Conservation (phyloP, 1,284 basidiomycete species). For the Microstroma glucosiphilum region DNA sequence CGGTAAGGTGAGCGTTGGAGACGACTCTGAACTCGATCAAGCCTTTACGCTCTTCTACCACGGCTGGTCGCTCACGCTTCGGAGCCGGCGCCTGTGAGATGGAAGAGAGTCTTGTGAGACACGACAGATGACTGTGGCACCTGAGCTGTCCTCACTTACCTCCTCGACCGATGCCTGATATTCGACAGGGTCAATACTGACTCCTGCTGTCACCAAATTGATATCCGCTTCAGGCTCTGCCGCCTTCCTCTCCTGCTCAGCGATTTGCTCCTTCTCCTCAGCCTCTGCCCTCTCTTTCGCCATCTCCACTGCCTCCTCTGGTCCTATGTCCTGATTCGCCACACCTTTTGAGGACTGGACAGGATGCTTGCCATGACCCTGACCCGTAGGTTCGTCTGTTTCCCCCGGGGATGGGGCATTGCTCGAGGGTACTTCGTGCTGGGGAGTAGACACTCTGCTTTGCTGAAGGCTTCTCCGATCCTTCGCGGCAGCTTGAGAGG, state of each 20-base stretch:
- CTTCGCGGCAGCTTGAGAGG: neutral
- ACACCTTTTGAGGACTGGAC: constrained; percentile 14
- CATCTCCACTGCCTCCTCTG: constrained; percentile 4
- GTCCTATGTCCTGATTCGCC: constrained; percentile 10
- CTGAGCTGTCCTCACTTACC: neutral
- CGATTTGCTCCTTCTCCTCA: constrained; percentile 4
- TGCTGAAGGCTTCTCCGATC: neutral
- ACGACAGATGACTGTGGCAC: neutral
- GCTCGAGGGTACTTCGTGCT: too few relatives aligned
- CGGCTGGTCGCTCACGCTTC: constrained; percentile 58
- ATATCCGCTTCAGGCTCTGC: constrained; percentile 27
- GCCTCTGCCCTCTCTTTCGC: neutral
- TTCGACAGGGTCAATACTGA: constrained; percentile 16
- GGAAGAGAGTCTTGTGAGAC: constrained; percentile 12
- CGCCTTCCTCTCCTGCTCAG: constrained; percentile 11
- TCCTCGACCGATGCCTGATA: neutral
- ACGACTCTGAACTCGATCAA: constrained; percentile 82
- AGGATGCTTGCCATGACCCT: constrained; percentile 14
- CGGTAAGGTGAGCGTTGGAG: constrained; percentile 70
- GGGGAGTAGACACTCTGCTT: neutral
- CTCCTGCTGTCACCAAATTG: constrained; percentile 21
- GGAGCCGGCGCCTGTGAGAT: constrained; percentile 23
- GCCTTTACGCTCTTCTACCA: constrained; percentile 72
- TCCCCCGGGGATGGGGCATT: too few relatives aligned
- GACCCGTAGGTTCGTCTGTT: neutral